These are phyloP conservation scores for Trypanosoma brucei DNA, from an alignment of 208 protist species.

Conservation along the genomic window DNA sequence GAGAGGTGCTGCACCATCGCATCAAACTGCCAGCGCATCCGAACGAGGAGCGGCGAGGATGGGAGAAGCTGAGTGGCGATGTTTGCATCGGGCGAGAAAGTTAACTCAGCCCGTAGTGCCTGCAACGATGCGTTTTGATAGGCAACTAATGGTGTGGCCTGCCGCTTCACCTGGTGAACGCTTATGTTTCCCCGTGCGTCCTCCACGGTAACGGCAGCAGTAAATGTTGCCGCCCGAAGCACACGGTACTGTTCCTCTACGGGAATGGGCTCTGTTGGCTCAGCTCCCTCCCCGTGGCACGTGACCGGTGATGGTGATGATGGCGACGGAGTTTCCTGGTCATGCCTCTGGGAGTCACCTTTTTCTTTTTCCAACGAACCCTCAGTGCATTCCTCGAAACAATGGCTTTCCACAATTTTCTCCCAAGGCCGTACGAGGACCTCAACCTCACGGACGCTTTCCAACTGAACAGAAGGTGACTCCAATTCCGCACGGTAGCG, in stretches of 20 bases:
- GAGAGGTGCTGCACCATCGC: slow-evolving; percentile 50
- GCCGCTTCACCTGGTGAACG: slow-evolving; percentile 35
- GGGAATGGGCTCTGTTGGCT: not conserved
- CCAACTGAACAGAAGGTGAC: slow-evolving; percentile 47
- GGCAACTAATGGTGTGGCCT: slow-evolving; percentile 46
- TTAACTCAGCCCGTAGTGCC: slow-evolving; percentile 35
- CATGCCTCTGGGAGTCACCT: not conserved
- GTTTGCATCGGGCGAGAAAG: slow-evolving; percentile 13
- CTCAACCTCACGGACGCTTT: slow-evolving; percentile 61
- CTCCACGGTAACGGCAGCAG: slow-evolving; percentile 28
- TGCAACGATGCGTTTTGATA: slow-evolving; percentile 46
- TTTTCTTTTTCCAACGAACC: slow-evolving; percentile 7
- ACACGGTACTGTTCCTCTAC: slow-evolving; percentile 25
- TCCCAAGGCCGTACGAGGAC: slow-evolving; percentile 30
- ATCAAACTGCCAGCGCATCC: slow-evolving; percentile 83
- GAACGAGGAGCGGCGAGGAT: slow-evolving; percentile 49
- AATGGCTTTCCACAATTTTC: slow-evolving; percentile 24
- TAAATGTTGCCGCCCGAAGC: slow-evolving; percentile 36
- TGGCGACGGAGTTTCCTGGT: not conserved
- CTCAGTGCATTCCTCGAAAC: slow-evolving; percentile 19
- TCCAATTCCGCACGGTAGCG: slow-evolving; percentile 49
- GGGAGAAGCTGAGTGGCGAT: slow-evolving; percentile 24
- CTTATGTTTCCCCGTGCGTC: slow-evolving; percentile 37
- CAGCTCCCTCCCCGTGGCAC: not conserved
- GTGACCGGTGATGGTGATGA: not conserved